Base-by-base conservation (phyloP, 106 monocot genomes). In the Allium sativum region DNA sequence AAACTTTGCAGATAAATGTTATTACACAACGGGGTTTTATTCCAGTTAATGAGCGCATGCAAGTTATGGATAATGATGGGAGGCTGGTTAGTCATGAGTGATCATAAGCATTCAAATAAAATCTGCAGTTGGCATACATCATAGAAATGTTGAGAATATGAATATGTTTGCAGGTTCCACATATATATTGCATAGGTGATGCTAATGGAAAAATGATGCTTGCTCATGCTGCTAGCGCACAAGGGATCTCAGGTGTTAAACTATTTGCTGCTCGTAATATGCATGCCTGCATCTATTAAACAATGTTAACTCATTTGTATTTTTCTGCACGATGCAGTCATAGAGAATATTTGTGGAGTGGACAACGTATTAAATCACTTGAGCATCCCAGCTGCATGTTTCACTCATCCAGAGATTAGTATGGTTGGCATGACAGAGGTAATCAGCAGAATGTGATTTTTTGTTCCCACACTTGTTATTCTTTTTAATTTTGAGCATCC, bases 191-290 rank as follows among this genome's bases (percentile, higher is more conserved):
- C 73, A 96, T 96, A 65, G 96, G 96, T 60, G 96, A 96, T 72
- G 96, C 96, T 21, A 91, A 96, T 78, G 96, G 96, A 17, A 96
- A 91, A 84, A 69, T 96, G 79, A 96, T 96, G 96, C 90, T 96
- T 73, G 96, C 96, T 80, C 96, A 96, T 82, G 96, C 87, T 64
- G 96, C 96, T 20, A 91, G 91, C 74, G 96, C 96, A 55, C 96
- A 96, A 64, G 96, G 96, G 48, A 96, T 96, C 41, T 96, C 96
- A 77, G 96, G 96, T 87, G 64, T 12, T n/a, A 42, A 11, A 45
- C 42, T 44, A 1, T 8, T 60, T 44, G 18, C 10, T 16, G 8
- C 0, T 41, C 21, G 13, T 62, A 10, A 14, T 4, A 62, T 44
- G 1, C 45, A 62, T 44, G 14, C 4, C 48, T 60, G 40, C 11